Conservation (phyloP, 2,329 filamentous ascomycete species). For the Dendryphion nanum region DNA sequence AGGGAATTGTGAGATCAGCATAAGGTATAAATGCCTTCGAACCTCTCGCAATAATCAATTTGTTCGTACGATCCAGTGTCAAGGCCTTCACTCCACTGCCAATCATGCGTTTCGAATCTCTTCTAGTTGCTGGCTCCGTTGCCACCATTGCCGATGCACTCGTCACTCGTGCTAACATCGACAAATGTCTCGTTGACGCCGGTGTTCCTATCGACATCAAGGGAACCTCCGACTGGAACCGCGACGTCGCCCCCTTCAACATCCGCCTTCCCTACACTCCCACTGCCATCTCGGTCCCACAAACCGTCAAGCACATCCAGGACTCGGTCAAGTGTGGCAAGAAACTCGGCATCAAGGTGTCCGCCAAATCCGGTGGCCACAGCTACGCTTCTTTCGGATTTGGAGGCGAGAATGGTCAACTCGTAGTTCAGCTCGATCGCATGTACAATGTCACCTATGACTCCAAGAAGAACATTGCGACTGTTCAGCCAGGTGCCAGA, state of each 20-base stretch:
- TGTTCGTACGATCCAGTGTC: no score
- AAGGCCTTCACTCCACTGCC: no score
- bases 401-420: background rate
- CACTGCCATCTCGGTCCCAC: slow-evolving; percentile 53
- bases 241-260: slow-evolving; percentile 16
- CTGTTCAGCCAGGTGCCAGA: background rate
- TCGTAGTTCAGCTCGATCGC: background rate
- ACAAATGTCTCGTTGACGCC: slow-evolving; percentile 12
- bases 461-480: background rate
- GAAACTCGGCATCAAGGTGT: slow-evolving; percentile 28
- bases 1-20: no score
- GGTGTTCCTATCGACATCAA: slow-evolving; percentile 12
- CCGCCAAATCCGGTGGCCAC: background rate
- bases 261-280: slow-evolving; percentile 37
- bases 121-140: slow-evolving; percentile 8
- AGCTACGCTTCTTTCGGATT: background rate
- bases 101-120: slow-evolving; percentile 9
- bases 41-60: no score
- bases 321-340: slow-evolving; percentile 55
- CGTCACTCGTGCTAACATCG: slow-evolving; percentile 9
- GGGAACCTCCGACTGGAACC: slow-evolving; percentile 6
- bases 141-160: slow-evolving; percentile 9
- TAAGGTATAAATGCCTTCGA: no score
- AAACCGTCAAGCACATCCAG: slow-evolving; percentile 50
- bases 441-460: background rate